Evolutionary conservation across 139 green algal genomes (phyloP), one percentile per base, ranked within the genome.

Genomic region (Limnomonas spitsbergensis): DNA sequence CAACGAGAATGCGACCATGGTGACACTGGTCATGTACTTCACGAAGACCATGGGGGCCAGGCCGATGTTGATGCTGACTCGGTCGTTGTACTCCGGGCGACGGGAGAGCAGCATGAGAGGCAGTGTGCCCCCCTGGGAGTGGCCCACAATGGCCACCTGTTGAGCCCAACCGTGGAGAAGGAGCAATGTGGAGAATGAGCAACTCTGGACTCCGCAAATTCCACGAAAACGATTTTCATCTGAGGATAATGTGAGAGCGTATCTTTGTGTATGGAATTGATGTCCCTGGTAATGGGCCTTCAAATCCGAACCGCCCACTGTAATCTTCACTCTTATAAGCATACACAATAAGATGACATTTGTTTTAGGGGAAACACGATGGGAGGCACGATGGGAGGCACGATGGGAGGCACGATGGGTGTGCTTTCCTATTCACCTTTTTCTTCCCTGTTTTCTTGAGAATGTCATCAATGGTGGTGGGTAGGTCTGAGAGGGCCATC

Each of bases 1-100:
- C 0, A 47, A 1, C 81, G 73, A 85, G 73, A 84, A 82, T 32
- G 77, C 40, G 31, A 74, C 38, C 34, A 87, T 38, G 31, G 84
- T 52, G 7, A 69, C 66, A 14, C 40, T 54, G 1, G 35, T 69
- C 39, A 84, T 73, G 72, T 87, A 82, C 20, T 82, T 77, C 53
- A 86, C 82, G 71, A 87, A 93, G 6, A 82, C 83, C 0, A 90
- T 89, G 0, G 91, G 91, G 1, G 83, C 91, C 71, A 95, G 67
- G 56, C 87, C 82, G 38, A 89, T 82, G 0, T 83, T 78, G 31
- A 91, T 47, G 52, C 54, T 77, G 3, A 95, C 52, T 75, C 75
- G 75, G n/a, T 74, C 31, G 14, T 80, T 80, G 39, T 92, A 78
- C 2, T 72, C 52, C 1, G 78, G 54, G 24, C 86, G 74, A 1